Percentiles rank a stretch among this genome's conserved stretches.
These are phyloP conservation scores for Aureobasidium sp. DNA, from an alignment of 2,329 filamentous ascomycete genomes.

Conservation along the genomic window DNA sequence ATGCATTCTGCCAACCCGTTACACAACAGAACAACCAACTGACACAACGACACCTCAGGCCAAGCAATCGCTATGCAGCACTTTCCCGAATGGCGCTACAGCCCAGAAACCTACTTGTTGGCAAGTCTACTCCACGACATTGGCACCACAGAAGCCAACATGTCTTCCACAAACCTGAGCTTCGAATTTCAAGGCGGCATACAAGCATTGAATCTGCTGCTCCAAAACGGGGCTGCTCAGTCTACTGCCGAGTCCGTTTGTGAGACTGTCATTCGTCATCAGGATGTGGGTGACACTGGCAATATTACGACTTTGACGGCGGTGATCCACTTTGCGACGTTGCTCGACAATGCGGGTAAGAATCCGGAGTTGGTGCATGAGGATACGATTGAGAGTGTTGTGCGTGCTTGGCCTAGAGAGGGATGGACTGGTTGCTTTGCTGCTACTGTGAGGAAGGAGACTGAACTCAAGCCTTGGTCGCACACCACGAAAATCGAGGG, in stretches of 20 bases:
- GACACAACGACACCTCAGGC: constrained; percentile 21
- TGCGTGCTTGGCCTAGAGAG: constrained; percentile 47
- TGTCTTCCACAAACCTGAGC: constrained; percentile 51
- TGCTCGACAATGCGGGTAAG: constrained; percentile 56
- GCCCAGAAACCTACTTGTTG: constrained; percentile 51
- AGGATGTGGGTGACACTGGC: constrained; percentile 57
- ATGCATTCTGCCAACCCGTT: not conserved
- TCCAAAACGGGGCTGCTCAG: constrained; percentile 33
- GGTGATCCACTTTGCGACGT: constrained; percentile 56
- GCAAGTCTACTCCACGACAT: constrained; percentile 66
- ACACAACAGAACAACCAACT: not conserved
- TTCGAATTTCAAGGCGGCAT: constrained; percentile 64
- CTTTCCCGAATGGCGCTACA: constrained; percentile 38
- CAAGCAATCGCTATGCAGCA: constrained; percentile 36
- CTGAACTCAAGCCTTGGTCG: constrained; percentile 55
- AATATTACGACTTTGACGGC: constrained; percentile 55
- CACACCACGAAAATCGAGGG: constrained; percentile 19
- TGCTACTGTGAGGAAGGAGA: constrained; percentile 51
- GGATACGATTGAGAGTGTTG: constrained; percentile 51
- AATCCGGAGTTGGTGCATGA: constrained; percentile 47
- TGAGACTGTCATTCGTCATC: constrained; percentile 64
- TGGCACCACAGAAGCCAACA: constrained; percentile 52
- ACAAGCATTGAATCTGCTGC: constrained; percentile 50
- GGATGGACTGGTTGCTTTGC: constrained; percentile 60
- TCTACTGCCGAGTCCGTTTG: constrained; percentile 59